Base-by-base conservation (phyloP, 176 grass and related monocot genomes). In the Miscanthus lutarioriparius region DNA sequence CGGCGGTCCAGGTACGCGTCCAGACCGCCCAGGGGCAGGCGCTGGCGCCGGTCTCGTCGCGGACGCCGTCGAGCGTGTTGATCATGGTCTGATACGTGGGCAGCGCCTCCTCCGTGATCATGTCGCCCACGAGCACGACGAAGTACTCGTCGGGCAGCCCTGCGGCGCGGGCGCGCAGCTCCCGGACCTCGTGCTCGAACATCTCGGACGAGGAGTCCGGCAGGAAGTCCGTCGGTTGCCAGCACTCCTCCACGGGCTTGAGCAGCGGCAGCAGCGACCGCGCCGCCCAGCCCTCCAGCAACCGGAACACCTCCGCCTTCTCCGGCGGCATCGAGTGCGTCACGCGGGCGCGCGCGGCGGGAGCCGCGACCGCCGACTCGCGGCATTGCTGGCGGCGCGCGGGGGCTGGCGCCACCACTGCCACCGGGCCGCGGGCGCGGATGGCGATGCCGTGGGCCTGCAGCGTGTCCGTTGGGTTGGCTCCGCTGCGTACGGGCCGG, bases 41-140 rank as follows among this genome's bases (percentile, higher is more conserved):
- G 84, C 96, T 98, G 68, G 96, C 93, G 41, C 96, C 96, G 8
- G 96, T 98, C 86, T 98, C 96, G n/a, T 98, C 93, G 40, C 85
- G 88, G 16, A 98, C 91, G 35, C 91, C 96, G 76, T 98, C 93
- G 6, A 98, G 83, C 10, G 93, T 98, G 91, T 95, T 98, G 83
- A 98, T 95, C 96, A 98, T 98, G 73, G 93, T 98, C 86, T 98
- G 96, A 82, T 98, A 98, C 67, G 93, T 98, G 23, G 96, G 96
- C 26, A 96, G 75, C 72, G 93, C 96, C 93, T 98, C 96, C 87
- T 98, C 96, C 26, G 96, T 96, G 27, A 98, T 47, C 96, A 98
- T 96, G 88, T 98, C 91, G 0, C 96, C 96, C 0, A 98, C 91
- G 10, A 98, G 89, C 81, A 95, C 89, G 28, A 94, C 93, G 77